Conservation (phyloP, 495 filamentous ascomycete genomes). For the Baudoinia panamericana region DNA sequence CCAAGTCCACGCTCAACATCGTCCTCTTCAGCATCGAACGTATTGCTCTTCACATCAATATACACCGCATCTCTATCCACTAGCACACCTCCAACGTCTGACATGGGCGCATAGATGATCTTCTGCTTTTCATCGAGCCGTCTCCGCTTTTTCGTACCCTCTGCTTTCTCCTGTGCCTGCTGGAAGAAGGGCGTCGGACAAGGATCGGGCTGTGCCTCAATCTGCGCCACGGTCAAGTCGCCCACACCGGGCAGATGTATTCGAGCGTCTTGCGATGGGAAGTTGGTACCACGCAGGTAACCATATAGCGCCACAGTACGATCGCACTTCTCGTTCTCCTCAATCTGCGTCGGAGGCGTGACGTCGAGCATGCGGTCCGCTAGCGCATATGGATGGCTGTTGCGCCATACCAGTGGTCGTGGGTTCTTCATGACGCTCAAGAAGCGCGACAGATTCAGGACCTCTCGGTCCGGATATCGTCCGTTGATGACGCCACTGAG, state of each 20-base stretch:
- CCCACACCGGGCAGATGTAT: constrained; percentile 90
- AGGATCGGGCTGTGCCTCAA: constrained; percentile 82
- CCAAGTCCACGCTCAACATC: constrained; percentile 70
- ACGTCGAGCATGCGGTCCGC: constrained; percentile 90
- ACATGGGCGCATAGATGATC: constrained; percentile 91
- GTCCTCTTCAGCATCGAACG: constrained; percentile 59
- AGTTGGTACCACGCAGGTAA: constrained; percentile 92
- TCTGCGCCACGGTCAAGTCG: constrained; percentile 71
- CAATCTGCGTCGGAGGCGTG: constrained; percentile 80
- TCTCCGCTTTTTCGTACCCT: constrained; percentile 62
- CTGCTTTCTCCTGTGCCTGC: constrained; percentile 64
- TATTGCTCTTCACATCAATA: constrained; percentile 60
- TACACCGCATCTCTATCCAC: constrained; percentile 73
- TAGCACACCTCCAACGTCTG: constrained; percentile 82
- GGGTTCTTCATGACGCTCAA: constrained; percentile 98
- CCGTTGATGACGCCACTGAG: constrained; percentile 91
- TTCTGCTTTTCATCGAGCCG: constrained; percentile 91
- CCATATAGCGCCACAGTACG: constrained; percentile 83
- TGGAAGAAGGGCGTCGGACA: constrained; percentile 89
- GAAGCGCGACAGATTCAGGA: constrained; percentile 89
- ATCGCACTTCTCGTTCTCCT: constrained; percentile 77
- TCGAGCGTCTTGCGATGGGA: constrained; percentile 69
- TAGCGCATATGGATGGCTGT: constrained; percentile 83
- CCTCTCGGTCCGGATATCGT: constrained; percentile 88
- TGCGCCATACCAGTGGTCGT: constrained; percentile 88